Percentiles rank a stretch among this genome's conserved stretches.
Conservation (phyloP, 148 eudicot species). For the Rhododendron williamsianum region DNA sequence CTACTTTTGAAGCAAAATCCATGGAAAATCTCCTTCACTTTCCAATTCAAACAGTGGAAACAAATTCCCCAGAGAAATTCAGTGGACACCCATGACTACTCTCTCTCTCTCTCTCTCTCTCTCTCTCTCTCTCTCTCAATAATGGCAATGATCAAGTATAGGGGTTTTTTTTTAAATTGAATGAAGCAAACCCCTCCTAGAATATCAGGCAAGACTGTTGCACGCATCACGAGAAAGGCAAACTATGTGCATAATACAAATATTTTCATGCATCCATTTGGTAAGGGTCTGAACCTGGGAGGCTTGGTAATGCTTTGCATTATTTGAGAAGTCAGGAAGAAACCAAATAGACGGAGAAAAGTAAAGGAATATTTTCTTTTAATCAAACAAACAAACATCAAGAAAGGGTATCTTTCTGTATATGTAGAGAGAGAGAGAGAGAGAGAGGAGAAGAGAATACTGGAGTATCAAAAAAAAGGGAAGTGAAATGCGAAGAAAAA, state of each 20-base stretch:
- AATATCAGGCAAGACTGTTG: constrained; percentile 17
- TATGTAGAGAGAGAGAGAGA: background rate
- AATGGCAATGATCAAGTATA: constrained; percentile 23
- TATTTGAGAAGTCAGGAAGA: constrained; percentile 8
- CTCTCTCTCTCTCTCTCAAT: constrained; percentile 4
- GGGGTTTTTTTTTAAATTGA: background rate
- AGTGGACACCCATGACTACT: background rate
- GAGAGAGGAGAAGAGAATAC: background rate
- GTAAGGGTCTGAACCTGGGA: background rate
- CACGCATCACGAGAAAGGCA: constrained; percentile 20
- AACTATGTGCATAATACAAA: background rate
- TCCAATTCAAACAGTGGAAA: constrained; percentile 1
- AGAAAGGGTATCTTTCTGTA: background rate
- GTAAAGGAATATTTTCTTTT: constrained; percentile 15
- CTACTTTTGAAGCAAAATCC: constrained; percentile 21
- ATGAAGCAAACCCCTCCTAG: constrained; percentile 22
- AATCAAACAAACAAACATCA: background rate
- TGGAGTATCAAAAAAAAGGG: background rate
- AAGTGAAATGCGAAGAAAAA: constrained; percentile 8
- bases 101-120: background rate
- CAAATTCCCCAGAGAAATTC: constrained; percentile 1
- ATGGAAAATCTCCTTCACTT: constrained; percentile 20
- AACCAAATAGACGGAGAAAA: constrained; percentile 33
- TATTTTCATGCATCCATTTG: background rate
- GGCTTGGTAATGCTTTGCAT: background rate